phyloP scores from a whole-genome alignment of 2,329 filamentous ascomycete species.

The Metarhizium rileyi region DNA sequence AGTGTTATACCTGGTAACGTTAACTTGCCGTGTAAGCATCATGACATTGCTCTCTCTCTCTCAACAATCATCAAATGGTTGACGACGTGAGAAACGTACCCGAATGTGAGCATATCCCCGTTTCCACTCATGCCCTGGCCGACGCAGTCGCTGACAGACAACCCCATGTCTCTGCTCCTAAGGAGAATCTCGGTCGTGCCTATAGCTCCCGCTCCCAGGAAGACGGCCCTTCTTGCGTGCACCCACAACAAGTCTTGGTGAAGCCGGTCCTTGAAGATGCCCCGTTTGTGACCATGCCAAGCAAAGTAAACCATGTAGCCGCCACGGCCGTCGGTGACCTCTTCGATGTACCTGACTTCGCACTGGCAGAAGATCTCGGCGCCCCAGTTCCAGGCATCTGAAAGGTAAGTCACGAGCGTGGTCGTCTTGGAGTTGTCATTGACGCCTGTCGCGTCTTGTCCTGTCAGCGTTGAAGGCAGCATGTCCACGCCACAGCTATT shows the following conservation, averaged over 20 bases:
- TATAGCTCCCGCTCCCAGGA: constrained; percentile 55
- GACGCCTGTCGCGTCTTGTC: constrained; percentile 53
- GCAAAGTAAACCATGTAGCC: constrained; percentile 57
- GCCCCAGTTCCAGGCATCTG: constrained; percentile 64
- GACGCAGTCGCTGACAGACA: constrained; percentile 46
- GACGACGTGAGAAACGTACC: constrained; percentile 22
- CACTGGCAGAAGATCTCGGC: constrained; percentile 62
- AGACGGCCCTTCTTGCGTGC: constrained; percentile 53
- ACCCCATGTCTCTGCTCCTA: constrained; percentile 47
- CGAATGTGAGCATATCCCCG: constrained; percentile 56
- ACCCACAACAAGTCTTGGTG: constrained; percentile 58
- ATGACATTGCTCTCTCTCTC: no score
- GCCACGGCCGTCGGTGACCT: constrained; percentile 32
- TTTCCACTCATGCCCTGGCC: constrained; percentile 56
- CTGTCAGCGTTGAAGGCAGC: constrained; percentile 47
- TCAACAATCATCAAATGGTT: background rate
- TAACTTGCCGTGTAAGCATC: background rate
- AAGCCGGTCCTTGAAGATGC: constrained; percentile 38
- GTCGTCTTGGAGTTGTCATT: constrained; percentile 62
- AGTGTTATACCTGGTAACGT: constrained; percentile 43
- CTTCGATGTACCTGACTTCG: constrained; percentile 53
- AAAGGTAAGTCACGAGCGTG: constrained; percentile 55
- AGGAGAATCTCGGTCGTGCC: constrained; percentile 58
- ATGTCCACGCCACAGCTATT: constrained; percentile 58
- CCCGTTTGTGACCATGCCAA: constrained; percentile 51